Base-by-base conservation (phyloP, 2,329 filamentous ascomycete species). In the Moelleriella libera region DNA sequence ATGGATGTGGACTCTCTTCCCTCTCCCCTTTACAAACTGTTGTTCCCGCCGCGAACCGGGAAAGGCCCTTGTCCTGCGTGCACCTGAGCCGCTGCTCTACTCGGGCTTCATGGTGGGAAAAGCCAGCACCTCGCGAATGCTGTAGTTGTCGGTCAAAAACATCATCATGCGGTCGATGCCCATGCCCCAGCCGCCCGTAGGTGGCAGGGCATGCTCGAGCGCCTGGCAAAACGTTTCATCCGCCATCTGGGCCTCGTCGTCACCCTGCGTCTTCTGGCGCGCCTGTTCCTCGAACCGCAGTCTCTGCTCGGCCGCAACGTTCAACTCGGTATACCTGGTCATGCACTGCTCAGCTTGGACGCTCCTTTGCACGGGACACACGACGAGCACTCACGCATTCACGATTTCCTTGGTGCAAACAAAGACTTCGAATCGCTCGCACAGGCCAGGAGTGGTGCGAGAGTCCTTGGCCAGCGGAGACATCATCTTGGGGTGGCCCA, bases 31-130 rank as follows among this genome's bases (percentile, higher is more conserved):
- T 37, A 9, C 3, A 37, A 37, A 37, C 8, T 12, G 8, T 2
- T 37, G 2, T 37, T 37, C 32, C 32, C 32, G 32, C 32, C 32
- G 32, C 32, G 12, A 37, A 37, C 32, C 8, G 7, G 40, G 7
- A 11, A 14, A 11, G 10, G 40, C 10, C 9, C 14, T 41, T 12
- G 40, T 14, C 10, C 14, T 21, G n/a, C 40, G 14, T 21, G 21
- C 40, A 7, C 10, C 40, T 11, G 14, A 12, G 7, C 6, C 10
- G 10, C 7, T 12, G 14, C 14, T 30, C n/a, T 42, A 69, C 59
- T 90, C 85, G 45, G 90, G 85, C 79, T 94, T 95, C 87, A 98
- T 95, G 70, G 96, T 90, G 9, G 92, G 92, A 80, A 98, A 98
- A 7, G 90, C 82, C 52, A 97, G 70, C 3, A 97, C 90, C 68